Evolutionary conservation across 306 rosid species (phyloP).

Genomic region (Canavalia gladiata): DNA sequence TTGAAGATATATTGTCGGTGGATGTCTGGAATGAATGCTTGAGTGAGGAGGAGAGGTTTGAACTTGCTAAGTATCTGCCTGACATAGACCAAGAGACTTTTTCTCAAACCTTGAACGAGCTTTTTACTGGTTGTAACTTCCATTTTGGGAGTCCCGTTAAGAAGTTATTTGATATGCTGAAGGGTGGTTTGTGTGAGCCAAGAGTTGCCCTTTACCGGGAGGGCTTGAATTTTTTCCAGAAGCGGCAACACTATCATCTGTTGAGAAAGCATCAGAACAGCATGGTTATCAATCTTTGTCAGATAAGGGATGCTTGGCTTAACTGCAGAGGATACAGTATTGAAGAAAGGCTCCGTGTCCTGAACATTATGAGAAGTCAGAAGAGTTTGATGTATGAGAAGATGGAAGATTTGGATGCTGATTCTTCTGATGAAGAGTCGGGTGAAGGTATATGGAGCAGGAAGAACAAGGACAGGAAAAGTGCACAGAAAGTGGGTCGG

Average conservation of each 20-base stretch:
- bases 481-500: slow-evolving; percentile 56
- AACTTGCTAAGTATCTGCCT: slow-evolving; percentile 89
- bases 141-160: slow-evolving; percentile 93
- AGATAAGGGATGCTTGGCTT: slow-evolving; percentile 94
- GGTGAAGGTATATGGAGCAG: slow-evolving; percentile 66
- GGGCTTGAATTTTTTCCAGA: slow-evolving; percentile 82
- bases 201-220: slow-evolving; percentile 97
- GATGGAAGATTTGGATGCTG: slow-evolving; percentile 69
- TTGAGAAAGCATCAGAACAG: slow-evolving; percentile 90
- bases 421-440: slow-evolving; percentile 75
- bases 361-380: slow-evolving; percentile 84
- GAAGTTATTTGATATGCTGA: slow-evolving; percentile 83
- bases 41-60: slow-evolving; percentile 86
- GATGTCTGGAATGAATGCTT: slow-evolving; percentile 95
- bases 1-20: slow-evolving; percentile 80
- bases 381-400: slow-evolving; percentile 89
- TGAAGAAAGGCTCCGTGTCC: slow-evolving; percentile 88
- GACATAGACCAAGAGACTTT: slow-evolving; percentile 91
- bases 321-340: slow-evolving; percentile 92
- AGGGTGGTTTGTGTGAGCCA: slow-evolving; percentile 98
- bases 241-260: slow-evolving; percentile 84
- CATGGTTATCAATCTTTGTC: slow-evolving; percentile 91
- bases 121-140: slow-evolving; percentile 78
- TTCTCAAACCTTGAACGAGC: slow-evolving; percentile 74
- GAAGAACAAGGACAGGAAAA: slow-evolving; percentile 69